Conservation (phyloP, 331 rosid species). For the Quercus phellos region DNA sequence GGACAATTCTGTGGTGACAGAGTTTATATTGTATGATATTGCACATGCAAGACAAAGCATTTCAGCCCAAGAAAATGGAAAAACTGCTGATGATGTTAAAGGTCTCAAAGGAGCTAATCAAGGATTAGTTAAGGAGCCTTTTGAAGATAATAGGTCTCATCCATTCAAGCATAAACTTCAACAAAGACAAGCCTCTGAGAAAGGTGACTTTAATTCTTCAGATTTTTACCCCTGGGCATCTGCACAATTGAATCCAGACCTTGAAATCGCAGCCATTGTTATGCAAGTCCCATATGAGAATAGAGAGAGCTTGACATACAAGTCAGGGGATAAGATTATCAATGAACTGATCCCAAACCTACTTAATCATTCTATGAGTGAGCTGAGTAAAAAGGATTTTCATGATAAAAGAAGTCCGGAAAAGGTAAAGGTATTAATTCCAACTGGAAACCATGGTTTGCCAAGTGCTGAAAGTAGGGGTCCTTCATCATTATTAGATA, state of each 20-base stretch:
- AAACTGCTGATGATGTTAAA: conserved; percentile 16
- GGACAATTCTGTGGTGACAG: conserved; percentile 66
- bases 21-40: conserved; percentile 46
- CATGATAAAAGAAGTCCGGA: conserved; percentile 38
- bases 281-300: conserved; percentile 70
- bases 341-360: conserved; percentile 31
- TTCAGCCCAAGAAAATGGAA: conserved; percentile 19
- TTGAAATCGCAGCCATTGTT: conserved; percentile 73
- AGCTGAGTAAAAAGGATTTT: conserved; percentile 31
- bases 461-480: conserved; percentile 54
- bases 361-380: conserved; percentile 37
- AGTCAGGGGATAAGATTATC: conserved; percentile 39
- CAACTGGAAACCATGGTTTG: conserved; percentile 77
- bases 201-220: conserved; percentile 35
- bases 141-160: conserved; percentile 20
- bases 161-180: conserved; percentile 38
- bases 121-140: conserved; percentile 32
- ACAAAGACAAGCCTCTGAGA: conserved; percentile 25
- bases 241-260: conserved; percentile 43
- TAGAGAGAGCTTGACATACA: conserved; percentile 72
- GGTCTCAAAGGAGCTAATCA: conserved; percentile 21
- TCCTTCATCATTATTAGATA: conserved; percentile 76
- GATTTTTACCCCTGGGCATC: conserved; percentile 41
- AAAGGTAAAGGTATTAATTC: conserved; percentile 69
- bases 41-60: conserved; percentile 40